Conservation (phyloP, 148 eudicot species). For the Cornus kousa region DNA sequence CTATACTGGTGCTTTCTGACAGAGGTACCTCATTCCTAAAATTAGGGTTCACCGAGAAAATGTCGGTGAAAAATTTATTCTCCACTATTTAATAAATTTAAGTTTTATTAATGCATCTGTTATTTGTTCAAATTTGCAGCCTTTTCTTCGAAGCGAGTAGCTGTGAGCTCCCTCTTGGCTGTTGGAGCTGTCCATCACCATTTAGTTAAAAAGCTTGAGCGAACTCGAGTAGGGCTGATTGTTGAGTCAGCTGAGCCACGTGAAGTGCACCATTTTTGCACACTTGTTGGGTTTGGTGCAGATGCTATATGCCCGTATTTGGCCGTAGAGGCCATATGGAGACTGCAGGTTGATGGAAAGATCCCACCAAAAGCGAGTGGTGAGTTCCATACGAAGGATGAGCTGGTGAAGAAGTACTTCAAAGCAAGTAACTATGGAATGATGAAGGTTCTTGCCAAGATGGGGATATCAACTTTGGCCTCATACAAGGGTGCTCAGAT, state of each 20-base stretch:
- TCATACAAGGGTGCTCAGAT: slow-evolving; percentile 99
- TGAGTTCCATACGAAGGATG: slow-evolving; percentile 75
- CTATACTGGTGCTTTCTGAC: slow-evolving; percentile 85
- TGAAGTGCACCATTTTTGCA: slow-evolving; percentile 99
- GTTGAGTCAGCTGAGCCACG: slow-evolving; percentile 99
- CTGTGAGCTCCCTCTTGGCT: slow-evolving; percentile 94
- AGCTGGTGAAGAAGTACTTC: slow-evolving; percentile 80
- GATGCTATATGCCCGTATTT: slow-evolving; percentile 97
- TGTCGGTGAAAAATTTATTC: background rate
- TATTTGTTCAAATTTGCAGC: slow-evolving; percentile 35
- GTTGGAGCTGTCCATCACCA: slow-evolving; percentile 98
- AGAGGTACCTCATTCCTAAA: slow-evolving; percentile 54
- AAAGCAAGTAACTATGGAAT: slow-evolving; percentile 93
- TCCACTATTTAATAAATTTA: too few species aligned
- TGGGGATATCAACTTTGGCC: slow-evolving; percentile 98
- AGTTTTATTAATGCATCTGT: background rate
- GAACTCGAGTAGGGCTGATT: slow-evolving; percentile 82
- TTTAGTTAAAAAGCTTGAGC: slow-evolving; percentile 80
- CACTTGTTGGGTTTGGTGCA: slow-evolving; percentile 94
- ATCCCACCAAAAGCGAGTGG: slow-evolving; percentile 90
- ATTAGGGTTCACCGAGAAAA: background rate
- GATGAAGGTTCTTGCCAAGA: slow-evolving; percentile 99
- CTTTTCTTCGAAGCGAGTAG: slow-evolving; percentile 77
- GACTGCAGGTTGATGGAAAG: slow-evolving; percentile 95
- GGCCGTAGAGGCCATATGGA: slow-evolving; percentile 91